Evolutionary conservation across 768 basidiomycete species (phyloP), one percentile per base, ranked within the genome.

Genomic region (Solioccasus polychromus): DNA sequence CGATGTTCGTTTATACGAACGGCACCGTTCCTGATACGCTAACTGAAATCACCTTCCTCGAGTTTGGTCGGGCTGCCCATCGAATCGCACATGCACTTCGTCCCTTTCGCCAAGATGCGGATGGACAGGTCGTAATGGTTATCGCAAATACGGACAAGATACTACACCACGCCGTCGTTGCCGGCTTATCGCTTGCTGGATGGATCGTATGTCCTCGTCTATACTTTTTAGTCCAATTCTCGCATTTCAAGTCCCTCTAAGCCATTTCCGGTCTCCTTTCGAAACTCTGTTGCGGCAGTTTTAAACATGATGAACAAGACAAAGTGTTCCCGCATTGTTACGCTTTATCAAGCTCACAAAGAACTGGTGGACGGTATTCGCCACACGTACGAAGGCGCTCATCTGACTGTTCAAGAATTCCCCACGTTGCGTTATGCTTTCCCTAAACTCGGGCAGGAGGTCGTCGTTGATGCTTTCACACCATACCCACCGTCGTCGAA

Each of bases 221-320:
- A 11, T 15, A 5, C 69, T 63, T 41, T 15, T 23, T 3, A 14
- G 11, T 12, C 51, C 61, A 65, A 15, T 17, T n/a, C 52, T 68
- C 17, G 52, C n/a, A n/a, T n/a, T n/a, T n/a, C n/a, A 61, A 8
- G 25, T 28, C 12, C 10, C 6, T 4, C 42, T 12, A 31, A 60
- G 63, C 52, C 62, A 19, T 74, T 76, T 35, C 64, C 60, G 9
- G 60, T 68, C n/a, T 71, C 70, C 0, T 57, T 67, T 1, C 52
- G 71, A 45, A 78, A 75, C 55, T 74, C 75, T 1, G 58, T 70
- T 0, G 65, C 69, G 2, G 79, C 77, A 1, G 25, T 67, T 9
- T 37, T 52, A 2, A 39, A 45, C 19, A 54, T 65, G 60, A 52
- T 63, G 43, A 51, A 43, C 24, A 58, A 44, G 44, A 52, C 51